These are phyloP conservation scores for Curvularia sp. DNA, from an alignment of 2,329 filamentous ascomycete species.

Conservation along the genomic window DNA sequence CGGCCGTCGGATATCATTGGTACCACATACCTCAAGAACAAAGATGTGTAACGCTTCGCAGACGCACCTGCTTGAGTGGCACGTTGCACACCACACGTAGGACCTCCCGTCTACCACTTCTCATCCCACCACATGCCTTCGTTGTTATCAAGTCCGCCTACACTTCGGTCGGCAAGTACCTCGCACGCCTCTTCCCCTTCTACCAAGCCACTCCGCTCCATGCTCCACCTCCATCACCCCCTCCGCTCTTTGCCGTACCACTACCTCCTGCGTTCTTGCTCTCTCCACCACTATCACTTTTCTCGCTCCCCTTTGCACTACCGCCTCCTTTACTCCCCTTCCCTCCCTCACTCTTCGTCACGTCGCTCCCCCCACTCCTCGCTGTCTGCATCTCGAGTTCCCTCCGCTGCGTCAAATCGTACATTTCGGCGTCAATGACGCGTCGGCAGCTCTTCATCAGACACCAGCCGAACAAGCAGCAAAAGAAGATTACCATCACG, in stretches of 20 bases:
- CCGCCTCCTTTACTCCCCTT: not conserved
- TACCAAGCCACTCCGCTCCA: not conserved
- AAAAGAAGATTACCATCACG: conserved; percentile 23
- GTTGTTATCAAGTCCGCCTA: not conserved
- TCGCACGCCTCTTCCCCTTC: not conserved
- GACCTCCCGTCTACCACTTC: not conserved
- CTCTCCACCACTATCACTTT: not conserved
- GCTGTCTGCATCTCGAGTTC: conserved; percentile 13
- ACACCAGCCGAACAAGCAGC: conserved; percentile 27
- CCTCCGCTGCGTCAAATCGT: conserved; percentile 13
- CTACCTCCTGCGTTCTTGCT: not conserved
- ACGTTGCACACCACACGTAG: not conserved
- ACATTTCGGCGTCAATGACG: conserved; percentile 23
- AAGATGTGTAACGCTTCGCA: not conserved
- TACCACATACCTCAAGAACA: not conserved
- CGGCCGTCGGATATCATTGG: not conserved
- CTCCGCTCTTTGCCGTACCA: not conserved
- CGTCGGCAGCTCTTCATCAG: conserved; percentile 26
- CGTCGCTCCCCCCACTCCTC: not conserved
- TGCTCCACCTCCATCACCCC: not conserved
- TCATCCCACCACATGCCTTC: not conserved
- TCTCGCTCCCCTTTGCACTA: not conserved
- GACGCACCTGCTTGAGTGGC: not conserved
- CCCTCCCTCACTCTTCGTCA: not conserved
- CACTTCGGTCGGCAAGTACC: not conserved